phyloP scores from a whole-genome alignment of 306 rosid species.

The cucumber (Cucumis sativus) region Cucumber_9930_V3 NC_026659.2:11452001-11452500 shows the following conservation, averaged over 20 bases:
- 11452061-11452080: slow-evolving; percentile 38
- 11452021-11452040: slow-evolving; percentile 49
- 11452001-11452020: slow-evolving; percentile 37
- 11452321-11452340: no score
- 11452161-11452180: slow-evolving; percentile 13
- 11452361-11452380: neutral
- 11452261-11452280: no score
- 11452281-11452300: no score
- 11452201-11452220: slow-evolving; percentile 36
- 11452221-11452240: slow-evolving; percentile 18
- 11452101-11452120: slow-evolving; percentile 13
- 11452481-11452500: slow-evolving; percentile 19
- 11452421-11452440: neutral
- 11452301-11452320: no score
- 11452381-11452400: slow-evolving; percentile 1
- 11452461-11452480: slow-evolving; percentile 27
- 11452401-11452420: slow-evolving; percentile 21
- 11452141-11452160: neutral
- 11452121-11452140: neutral
- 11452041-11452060: slow-evolving; percentile 26
- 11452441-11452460: slow-evolving; percentile 15
- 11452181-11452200: slow-evolving; percentile 16
- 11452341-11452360: neutral
- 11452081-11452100: slow-evolving; percentile 20
- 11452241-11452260: neutral